Base-by-base conservation (phyloP, 2,329 filamentous ascomycete genomes). In the Byssothecium circinans region DNA sequence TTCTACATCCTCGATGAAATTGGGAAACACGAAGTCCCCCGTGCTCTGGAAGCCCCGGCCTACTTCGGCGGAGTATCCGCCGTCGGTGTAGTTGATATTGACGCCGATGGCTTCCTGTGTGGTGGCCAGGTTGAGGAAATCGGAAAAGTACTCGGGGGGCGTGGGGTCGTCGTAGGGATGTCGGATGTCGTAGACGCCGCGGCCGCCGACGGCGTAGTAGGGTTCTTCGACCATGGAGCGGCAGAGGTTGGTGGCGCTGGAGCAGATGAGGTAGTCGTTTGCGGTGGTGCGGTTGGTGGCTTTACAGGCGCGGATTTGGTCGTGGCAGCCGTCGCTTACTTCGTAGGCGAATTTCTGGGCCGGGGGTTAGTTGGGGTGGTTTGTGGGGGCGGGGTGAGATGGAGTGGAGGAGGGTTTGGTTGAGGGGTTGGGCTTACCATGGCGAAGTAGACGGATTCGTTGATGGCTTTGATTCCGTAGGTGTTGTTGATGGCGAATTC, bases 161-260 rank as follows among this genome's bases (percentile, higher is more conserved):
- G 81, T 82, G 1, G 80, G 77, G 51, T 82, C 79, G 0, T 74
- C 73, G 25, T 73, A 60, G 1, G 74, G 65, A 34, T 81, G 77
- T 1, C 77, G 72, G 35, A 82, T 75, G 47, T 84, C 81, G 59
- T 82, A 83, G 56, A 76, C 77, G 42, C 79, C 77, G n/a, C 74
- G 74, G 10, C 70, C 73, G 1, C 71, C 64, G 34, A 62, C 62
- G 1, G 53, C 33, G 42, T 72, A 54, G 51, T 78, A 80, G 1
- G 71, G 67, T 2, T 68, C 69, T 43, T 79, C 76, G 2, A 81
- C 71, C 11, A 70, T 57, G 14, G 73, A 67, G 25, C 62, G 62
- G 56, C 79, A 81, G 53, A 73, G 65, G 12, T 49, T 60, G 34
- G 72, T 69, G 15, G 73, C 70, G 12, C 49, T 3, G 54, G 57